Evolutionary conservation across 169 alveolate genomes (phyloP), one percentile per base, ranked within the genome.

Genomic region (Plasmodium reichenowi): DNA sequence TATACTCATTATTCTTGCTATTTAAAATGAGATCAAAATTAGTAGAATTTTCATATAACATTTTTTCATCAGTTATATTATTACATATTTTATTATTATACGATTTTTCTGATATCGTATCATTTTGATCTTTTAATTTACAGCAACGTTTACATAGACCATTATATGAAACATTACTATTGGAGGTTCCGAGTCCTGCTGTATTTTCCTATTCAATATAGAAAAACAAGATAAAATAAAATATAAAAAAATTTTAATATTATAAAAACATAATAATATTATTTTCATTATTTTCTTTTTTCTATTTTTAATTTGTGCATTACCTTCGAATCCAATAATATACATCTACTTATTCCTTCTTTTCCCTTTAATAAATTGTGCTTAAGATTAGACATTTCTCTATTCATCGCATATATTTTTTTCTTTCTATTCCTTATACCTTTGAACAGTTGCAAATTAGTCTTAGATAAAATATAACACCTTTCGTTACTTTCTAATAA

Each of bases 391-490:
- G 89, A 64, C 59, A 66, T 17, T 47, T 78, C 45, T 52, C 67
- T 78, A 17, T 78, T 78, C 67, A 78, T 52, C 13, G 78, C n/a
- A 20, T 78, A 63, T 48, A 78, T 78, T 64, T 78, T 78, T 64
- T 78, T 78, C 59, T 70, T 78, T 78, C 67, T 78, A 29, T 43
- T 78, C 50, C 67, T 78, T 66, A 78, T 64, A 64, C 89, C 89
- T 64, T 66, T 78, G 66, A 78, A 78, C 48, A 78, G 67, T 78
- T 78, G 72, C 4, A 78, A 71, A 5, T 78, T 78, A 15, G 89
- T 78, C 54, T 78, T 78, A 9, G 89, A 78, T 78, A 78, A 66
- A 78, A 78, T 64, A 64, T 64, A 78, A 59, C 89, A 78, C 24
- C 66, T 78, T 71, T 78, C 89, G 17, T 78, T 78, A 43, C 89